phyloP scores from a whole-genome alignment of 371 early-diverging fungal species.

The Mucor velutinosus region DNA sequence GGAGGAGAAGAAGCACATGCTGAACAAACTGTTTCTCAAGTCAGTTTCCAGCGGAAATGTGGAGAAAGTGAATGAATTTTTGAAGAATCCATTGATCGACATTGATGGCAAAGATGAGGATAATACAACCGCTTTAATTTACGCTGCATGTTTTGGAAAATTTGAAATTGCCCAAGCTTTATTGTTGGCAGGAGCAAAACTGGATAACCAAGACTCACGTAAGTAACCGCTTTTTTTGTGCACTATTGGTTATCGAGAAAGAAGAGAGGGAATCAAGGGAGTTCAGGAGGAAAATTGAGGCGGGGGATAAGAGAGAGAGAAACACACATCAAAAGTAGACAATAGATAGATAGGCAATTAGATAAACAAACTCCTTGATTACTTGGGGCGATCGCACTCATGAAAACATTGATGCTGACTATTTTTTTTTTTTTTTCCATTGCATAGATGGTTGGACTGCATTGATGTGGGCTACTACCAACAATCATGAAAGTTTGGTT shows the following conservation, averaged over 20 bases:
- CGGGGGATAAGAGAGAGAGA: background rate
- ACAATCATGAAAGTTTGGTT: conserved; percentile 76
- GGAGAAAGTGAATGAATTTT: conserved; percentile 82
- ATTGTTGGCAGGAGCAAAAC: conserved; percentile 73
- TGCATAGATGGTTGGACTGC: conserved; percentile 90
- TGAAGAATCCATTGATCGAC: conserved; percentile 59
- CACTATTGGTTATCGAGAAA: background rate
- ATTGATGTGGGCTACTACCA: conserved; percentile 93
- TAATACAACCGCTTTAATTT: conserved; percentile 83
- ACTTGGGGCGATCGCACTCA: background rate
- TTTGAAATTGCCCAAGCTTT: conserved; percentile 67
- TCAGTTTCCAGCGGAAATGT: conserved; percentile 87
- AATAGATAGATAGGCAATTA: background rate
- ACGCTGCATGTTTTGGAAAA: conserved; percentile 91
- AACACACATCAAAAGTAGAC: background rate
- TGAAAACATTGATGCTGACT: background rate
- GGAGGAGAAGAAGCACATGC: conserved; percentile 13
- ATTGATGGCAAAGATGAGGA: conserved; percentile 83
- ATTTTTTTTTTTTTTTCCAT: too few relatives aligned
- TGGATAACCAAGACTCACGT: conserved; percentile 74
- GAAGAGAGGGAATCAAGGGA: background rate
- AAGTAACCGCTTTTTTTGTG: conserved; percentile 10
- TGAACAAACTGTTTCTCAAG: conserved; percentile 50
- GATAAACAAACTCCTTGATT: background rate
- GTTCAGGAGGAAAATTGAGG: background rate